phyloP scores from a whole-genome alignment of 176 grass and related monocot species.

The Bonia amplexicaulis region DNA sequence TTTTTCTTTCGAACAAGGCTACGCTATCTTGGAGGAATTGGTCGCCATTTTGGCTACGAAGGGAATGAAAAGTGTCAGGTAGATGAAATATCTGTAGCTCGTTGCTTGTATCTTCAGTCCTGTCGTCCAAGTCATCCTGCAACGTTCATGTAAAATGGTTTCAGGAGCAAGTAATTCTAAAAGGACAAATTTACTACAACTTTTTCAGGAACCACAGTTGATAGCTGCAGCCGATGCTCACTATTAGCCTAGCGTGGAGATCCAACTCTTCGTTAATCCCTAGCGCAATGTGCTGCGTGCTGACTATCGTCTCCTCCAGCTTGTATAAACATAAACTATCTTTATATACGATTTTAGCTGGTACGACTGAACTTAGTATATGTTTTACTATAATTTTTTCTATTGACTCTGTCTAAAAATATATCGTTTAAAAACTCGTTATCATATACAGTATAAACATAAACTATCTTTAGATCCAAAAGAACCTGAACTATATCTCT shows the following conservation, averaged over 20 bases:
- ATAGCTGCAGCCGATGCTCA: constrained; percentile 21
- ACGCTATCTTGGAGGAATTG: background rate
- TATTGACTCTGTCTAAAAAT: no score
- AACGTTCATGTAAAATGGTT: background rate
- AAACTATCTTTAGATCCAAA: no score
- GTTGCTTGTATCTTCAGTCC: constrained; percentile 46
- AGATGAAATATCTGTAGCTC: constrained; percentile 45
- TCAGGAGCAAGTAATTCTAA: background rate
- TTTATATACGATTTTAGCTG: no score
- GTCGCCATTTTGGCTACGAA: background rate
- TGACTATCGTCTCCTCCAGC: constrained; percentile 49
- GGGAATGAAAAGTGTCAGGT: background rate
- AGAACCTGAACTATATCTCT: no score
- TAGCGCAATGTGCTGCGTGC: constrained; percentile 74
- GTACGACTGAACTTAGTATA: no score
- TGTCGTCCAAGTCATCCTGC: constrained; percentile 64
- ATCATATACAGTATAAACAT: no score
- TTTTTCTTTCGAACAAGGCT: no score
- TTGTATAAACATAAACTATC: no score
- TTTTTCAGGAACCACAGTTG: background rate
- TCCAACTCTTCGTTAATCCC: constrained; percentile 74
- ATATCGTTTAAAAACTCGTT: no score
- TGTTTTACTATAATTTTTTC: no score
- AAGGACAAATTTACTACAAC: background rate
- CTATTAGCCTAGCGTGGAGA: constrained; percentile 68